phyloP scores from a whole-genome alignment of 139 green algal genomes.

The Nannochloris sp. region DNA sequence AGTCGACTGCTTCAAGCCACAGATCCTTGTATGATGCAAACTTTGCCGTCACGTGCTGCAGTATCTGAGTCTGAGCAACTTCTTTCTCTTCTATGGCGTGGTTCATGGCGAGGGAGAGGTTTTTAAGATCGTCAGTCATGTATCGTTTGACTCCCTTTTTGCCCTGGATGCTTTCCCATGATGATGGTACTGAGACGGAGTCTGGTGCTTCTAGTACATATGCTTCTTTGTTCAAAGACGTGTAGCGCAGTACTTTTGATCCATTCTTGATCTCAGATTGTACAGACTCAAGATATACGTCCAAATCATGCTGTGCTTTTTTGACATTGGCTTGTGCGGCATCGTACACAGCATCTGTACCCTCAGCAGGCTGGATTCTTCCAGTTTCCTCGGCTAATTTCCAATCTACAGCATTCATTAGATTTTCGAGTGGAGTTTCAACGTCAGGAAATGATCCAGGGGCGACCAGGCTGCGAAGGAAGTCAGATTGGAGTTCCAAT shows the following conservation, averaged over 20 bases:
- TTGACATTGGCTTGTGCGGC: conserved; percentile 36
- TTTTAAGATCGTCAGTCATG: conserved; percentile 34
- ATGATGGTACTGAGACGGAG: conserved; percentile 20
- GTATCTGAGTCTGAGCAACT: conserved; percentile 24
- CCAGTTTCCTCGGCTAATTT: conserved; percentile 56
- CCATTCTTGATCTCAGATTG: not conserved
- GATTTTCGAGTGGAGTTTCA: conserved; percentile 33
- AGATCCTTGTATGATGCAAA: conserved; percentile 47
- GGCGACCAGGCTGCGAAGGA: conserved; percentile 18
- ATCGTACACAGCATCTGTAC: conserved; percentile 69
- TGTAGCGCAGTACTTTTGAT: conserved; percentile 42
- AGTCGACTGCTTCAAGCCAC: conserved; percentile 67
- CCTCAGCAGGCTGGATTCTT: conserved; percentile 57
- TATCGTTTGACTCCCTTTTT: conserved; percentile 75
- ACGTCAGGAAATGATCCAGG: conserved; percentile 28
- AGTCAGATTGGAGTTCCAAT: not conserved
- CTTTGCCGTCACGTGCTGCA: conserved; percentile 43
- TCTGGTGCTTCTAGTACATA: conserved; percentile 86
- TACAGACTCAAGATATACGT: conserved; percentile 45
- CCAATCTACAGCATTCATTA: conserved; percentile 74
- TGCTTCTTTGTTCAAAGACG: conserved; percentile 76
- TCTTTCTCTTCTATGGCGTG: conserved; percentile 34
- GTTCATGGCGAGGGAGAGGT: conserved; percentile 56
- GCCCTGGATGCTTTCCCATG: conserved; percentile 47
- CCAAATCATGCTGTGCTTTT: conserved; percentile 43